Percentiles rank a stretch among this genome's conserved stretches.
Evolutionary conservation across 108 stramenopile species (phyloP).

Genomic region (Pelagomonas calceolata): DNA sequence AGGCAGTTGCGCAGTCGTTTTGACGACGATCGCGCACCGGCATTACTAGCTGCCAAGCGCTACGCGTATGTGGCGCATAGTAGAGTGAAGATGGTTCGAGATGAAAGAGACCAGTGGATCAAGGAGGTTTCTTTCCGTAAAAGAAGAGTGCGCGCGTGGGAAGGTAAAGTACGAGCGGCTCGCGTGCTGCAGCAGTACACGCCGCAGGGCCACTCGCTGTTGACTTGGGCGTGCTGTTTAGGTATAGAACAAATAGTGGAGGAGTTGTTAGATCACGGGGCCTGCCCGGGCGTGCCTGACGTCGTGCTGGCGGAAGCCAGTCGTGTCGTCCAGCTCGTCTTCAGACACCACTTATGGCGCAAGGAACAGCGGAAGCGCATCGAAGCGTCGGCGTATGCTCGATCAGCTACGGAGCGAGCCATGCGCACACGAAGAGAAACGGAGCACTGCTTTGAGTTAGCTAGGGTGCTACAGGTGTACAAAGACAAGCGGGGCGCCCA

Average conservation of each 20-base stretch:
- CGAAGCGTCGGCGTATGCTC: neutral
- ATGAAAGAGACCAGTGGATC: neutral
- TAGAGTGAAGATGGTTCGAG: neutral
- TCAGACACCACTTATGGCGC: slow-evolving; percentile 13
- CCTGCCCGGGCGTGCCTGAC: slow-evolving; percentile 29
- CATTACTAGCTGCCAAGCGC: neutral
- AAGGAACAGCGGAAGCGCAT: neutral
- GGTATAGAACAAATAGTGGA: slow-evolving; percentile 25
- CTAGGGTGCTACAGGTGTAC: neutral
- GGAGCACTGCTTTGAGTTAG: neutral
- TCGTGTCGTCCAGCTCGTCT: slow-evolving; percentile 18
- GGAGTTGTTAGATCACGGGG: slow-evolving; percentile 25
- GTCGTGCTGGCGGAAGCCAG: neutral
- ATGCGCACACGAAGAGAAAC: neutral
- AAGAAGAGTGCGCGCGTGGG: slow-evolving; percentile 3
- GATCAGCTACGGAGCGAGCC: neutral
- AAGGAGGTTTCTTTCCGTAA: neutral
- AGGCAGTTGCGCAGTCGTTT: neutral
- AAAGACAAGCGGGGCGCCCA: neutral
- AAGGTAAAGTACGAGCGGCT: slow-evolving; percentile 4
- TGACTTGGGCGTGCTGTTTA: slow-evolving; percentile 32
- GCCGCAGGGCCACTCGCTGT: slow-evolving; percentile 19
- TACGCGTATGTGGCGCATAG: neutral
- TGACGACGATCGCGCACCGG: neutral
- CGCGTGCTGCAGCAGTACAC: slow-evolving; percentile 16